phyloP scores from a whole-genome alignment of 2,329 filamentous ascomycete genomes.

The Neofusicoccum parvum region DNA sequence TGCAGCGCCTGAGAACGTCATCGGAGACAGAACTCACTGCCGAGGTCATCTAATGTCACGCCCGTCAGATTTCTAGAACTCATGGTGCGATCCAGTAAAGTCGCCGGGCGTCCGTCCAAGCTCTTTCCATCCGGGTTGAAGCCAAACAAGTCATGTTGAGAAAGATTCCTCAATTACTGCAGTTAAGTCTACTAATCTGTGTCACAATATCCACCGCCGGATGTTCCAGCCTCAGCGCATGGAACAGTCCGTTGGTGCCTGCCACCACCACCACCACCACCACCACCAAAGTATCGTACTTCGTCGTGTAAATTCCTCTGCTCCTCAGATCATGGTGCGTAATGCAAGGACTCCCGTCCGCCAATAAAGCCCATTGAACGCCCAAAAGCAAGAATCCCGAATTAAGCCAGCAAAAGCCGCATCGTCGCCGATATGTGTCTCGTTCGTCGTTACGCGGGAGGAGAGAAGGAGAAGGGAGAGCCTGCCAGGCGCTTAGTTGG shows the following conservation, averaged over 20 bases:
- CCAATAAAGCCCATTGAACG: conserved; percentile 9
- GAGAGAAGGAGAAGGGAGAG: conserved; percentile 1
- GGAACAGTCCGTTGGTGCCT: not conserved
- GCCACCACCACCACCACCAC: not conserved
- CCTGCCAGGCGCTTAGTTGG: conserved; percentile 14
- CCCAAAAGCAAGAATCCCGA: conserved; percentile 16
- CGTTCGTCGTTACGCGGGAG: conserved; percentile 12
- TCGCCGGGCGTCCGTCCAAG: not conserved
- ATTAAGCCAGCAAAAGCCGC: conserved; percentile 10
- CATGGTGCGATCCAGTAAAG: not conserved
- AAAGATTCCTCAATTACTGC: not conserved
- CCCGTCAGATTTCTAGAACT: not conserved
- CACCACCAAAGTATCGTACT: not conserved
- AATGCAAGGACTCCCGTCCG: conserved; percentile 3
- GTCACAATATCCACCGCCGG: not conserved
- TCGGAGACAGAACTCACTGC: too few species aligned
- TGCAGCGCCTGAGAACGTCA: not conserved
- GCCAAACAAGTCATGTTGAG: not conserved
- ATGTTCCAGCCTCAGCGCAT: not conserved
- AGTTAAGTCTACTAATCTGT: not conserved
- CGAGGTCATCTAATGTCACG: not conserved
- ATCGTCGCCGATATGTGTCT: conserved; percentile 9
- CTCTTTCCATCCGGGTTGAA: not conserved
- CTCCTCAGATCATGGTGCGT: conserved; percentile 1
- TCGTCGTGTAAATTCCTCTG: not conserved